Conservation (phyloP, 1,284 basidiomycete genomes). For the Fomitiporia mediterranea region DNA sequence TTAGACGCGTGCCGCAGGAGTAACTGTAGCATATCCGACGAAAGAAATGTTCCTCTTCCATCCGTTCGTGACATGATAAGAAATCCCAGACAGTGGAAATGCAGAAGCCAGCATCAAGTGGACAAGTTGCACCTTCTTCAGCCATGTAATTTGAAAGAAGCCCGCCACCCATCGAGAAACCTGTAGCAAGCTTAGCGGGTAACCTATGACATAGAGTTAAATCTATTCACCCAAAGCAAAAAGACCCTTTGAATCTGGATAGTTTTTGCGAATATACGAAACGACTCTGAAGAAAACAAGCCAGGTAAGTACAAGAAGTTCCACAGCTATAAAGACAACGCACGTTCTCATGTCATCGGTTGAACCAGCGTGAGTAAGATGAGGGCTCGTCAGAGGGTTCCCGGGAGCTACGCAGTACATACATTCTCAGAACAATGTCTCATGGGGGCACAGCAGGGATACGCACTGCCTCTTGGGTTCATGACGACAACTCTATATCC, state of each 20-base stretch:
- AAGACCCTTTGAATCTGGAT: conserved; percentile 1
- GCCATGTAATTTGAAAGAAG: conserved; percentile 13
- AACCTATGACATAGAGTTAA: not conserved
- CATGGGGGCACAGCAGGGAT: not conserved
- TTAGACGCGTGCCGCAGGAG: not conserved
- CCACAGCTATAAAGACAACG: not conserved
- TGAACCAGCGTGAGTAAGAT: conserved; percentile 4
- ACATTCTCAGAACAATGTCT: too few species aligned
- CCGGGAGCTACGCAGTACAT: not conserved
- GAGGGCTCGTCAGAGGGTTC: conserved; percentile 6
- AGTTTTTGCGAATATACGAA: not conserved
- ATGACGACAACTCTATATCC: conserved; percentile 4
- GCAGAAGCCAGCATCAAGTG: conserved; percentile 9
- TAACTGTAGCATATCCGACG: conserved; percentile 9
- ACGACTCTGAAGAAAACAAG: not conserved
- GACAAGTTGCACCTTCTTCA: conserved; percentile 9
- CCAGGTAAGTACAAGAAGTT: not conserved
- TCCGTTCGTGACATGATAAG: not conserved
- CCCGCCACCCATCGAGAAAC: conserved; percentile 12
- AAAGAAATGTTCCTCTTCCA: not conserved
- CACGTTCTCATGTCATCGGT: conserved; percentile 8
- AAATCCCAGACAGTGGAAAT: conserved; percentile 13
- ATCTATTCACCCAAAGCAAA: conserved; percentile 1
- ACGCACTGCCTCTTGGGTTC: conserved; percentile 6
- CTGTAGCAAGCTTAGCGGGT: not conserved